Evolutionary conservation across 805 yeast species (phyloP), one percentile per base, ranked within the genome.

Genomic region (Ogataea chonburiensis): DNA sequence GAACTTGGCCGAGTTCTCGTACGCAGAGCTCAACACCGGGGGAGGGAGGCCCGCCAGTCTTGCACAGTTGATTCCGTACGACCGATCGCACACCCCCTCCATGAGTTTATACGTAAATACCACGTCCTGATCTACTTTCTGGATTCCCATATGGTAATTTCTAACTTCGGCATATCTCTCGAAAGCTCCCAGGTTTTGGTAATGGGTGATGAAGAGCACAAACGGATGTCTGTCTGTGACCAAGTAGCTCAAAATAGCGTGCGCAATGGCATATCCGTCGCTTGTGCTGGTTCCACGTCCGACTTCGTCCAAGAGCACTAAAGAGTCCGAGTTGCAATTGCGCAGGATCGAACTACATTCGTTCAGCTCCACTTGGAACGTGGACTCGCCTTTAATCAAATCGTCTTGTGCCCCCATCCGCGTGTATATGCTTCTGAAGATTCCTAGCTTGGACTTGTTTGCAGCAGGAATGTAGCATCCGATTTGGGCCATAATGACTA

Each of bases 41-140:
- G 49, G 52, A 1, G 80, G 76, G 2, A 88, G 60, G 0, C 76
- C 75, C 0, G 96, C 93, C 39, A 87, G 52, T 41, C 76, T 71
- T 0, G 96, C 96, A 24, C 86, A 95, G 53, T 88, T 86, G 22
- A 89, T 64, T 1, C 96, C 97, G 57, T 81, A 87, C 37, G 89
- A 84, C 37, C 79, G 72, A 26, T 73, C 61, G 24, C 83, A 73
- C 3, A 63, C 60, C 0, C 84, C 86, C 8, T 54, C 47, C 9
- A 55, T 68, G 19, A 78, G 48, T 28, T 67, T 68, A 55, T 77
- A 81, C 24, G 79, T 58, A 43, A 81, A 77, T 2, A 73, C 59
- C 11, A 79, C 66, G 11, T 42, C 46, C 15, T 38, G 41, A 5
- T 39, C 43, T 2, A 42, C 23, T 4, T 47, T 19, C 13, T 46